Evolutionary conservation across 192 early-diverging fungal species (phyloP), one percentile per base, ranked within the genome.

Genomic region (Phlyctochytrium bullatum): DNA sequence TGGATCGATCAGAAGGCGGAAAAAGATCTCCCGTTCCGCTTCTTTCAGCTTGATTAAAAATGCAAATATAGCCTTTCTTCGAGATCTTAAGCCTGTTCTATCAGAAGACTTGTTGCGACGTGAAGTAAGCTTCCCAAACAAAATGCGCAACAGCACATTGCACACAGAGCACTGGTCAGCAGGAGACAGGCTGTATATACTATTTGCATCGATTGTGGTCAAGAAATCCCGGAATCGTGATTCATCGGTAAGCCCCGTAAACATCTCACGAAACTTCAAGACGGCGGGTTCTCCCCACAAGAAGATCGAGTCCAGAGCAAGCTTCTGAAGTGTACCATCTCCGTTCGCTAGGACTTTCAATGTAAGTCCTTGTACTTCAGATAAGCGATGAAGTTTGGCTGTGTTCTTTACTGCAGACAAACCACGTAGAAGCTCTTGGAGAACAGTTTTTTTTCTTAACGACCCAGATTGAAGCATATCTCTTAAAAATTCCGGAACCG

Each of bases 221-320:
- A 98, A 80, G 65, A 89, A 87, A 67, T 98, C 95, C n/a, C 96
- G 89, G 84, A 97, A 97, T 64, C 88, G 90, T 53, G 80, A 78
- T 28, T 97, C 95, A 47, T 94, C 89, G 2, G 91, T 73, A 34
- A 99, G 73, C 20, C 82, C 83, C 51, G 83, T 83, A 66, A 98
- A 76, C 34, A 88, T 82, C 27, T 96, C 95, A 23, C 78, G 80
- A 65, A 95, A 93, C 30, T 87, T 85, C 14, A 73, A 68, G 25
- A 98, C 61, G 2, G 82, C 80, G 0, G 83, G 73, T 16, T 86
- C 73, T 65, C 90, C 90, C 92, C 93, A 99, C 0, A 89, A 83
- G 33, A 91, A 79, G 56, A 98, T 35, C 69, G 94, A 96, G 36
- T 92, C 89, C 0, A 98, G 77, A 1, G 94, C 91, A 1, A 82